phyloP scores from a whole-genome alignment of 2,329 filamentous ascomycete genomes.

The Waltergamsia citrina region DNA sequence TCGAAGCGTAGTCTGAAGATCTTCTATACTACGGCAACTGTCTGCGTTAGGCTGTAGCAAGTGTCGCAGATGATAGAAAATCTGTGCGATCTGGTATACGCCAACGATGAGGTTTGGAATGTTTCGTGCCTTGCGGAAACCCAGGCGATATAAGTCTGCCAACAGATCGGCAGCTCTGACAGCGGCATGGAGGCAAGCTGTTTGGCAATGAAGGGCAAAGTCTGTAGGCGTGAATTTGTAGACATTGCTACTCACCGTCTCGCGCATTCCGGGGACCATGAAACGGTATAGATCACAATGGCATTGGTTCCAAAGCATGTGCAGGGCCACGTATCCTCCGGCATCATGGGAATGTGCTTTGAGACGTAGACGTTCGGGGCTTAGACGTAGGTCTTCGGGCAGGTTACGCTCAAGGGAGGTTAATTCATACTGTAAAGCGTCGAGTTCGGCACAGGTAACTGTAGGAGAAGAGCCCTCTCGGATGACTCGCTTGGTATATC shows the following conservation, averaged over 20 bases:
- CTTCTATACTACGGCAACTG: too few relatives aligned
- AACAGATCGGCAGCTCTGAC: too few relatives aligned
- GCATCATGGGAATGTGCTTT: slow-evolving; percentile 14
- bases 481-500: slow-evolving; percentile 5
- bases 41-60: too few relatives aligned
- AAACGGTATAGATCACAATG: slow-evolving; percentile 16
- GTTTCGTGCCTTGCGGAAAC: too few relatives aligned
- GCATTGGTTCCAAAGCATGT: slow-evolving; percentile 9
- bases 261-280: slow-evolving; percentile 13
- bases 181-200: too few relatives aligned
- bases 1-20: too few relatives aligned
- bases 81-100: too few relatives aligned
- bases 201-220: slow-evolving; percentile 6
- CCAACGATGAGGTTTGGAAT: too few relatives aligned
- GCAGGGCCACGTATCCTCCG: slow-evolving; percentile 9
- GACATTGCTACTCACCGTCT: slow-evolving; percentile 6
- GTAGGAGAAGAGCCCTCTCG: slow-evolving; percentile 7
- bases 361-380: slow-evolving; percentile 9
- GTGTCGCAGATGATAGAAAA: too few relatives aligned
- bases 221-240: slow-evolving; percentile 4
- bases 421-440: slow-evolving; percentile 10
- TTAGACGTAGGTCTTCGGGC: slow-evolving; percentile 11
- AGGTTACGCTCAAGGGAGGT: slow-evolving; percentile 8
- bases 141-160: too few relatives aligned
- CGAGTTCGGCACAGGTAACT: slow-evolving; percentile 7